A percentile compares a stretch with the other conserved stretches of the same genome.
Evolutionary conservation across 192 early-diverging fungal species (phyloP).

Genomic region (Paraglomus brasilianum): DNA sequence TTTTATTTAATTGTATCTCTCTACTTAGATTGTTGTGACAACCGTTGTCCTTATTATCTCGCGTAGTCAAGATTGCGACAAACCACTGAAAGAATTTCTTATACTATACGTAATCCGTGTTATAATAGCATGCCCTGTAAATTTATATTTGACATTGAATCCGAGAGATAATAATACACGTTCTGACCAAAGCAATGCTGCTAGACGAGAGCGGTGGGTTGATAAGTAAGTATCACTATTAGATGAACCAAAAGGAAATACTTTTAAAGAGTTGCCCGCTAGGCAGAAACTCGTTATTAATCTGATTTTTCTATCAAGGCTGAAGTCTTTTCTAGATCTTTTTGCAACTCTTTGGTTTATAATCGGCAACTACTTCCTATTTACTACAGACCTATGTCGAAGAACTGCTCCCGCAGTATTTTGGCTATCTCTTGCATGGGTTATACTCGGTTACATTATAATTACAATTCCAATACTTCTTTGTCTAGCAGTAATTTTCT

Average conservation of each 20-base stretch:
- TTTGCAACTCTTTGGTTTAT: constrained; percentile 65
- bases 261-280: no score
- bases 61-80: background rate
- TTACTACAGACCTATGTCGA: constrained; percentile 48
- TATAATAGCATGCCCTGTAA: constrained; percentile 61
- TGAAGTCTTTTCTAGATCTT: constrained; percentile 61
- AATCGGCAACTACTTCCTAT: constrained; percentile 69
- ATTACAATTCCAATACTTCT: constrained; percentile 60
- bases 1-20: background rate
- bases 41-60: constrained; percentile 16
- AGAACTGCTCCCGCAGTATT: constrained; percentile 56
- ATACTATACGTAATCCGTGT: constrained; percentile 59
- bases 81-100: constrained; percentile 55
- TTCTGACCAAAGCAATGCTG: constrained; percentile 13
- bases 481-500: constrained; percentile 61
- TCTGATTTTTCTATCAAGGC: constrained; percentile 38
- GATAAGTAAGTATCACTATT: constrained; percentile 23
- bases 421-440: constrained; percentile 60
- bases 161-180: constrained; percentile 45
- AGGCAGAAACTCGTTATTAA: background rate
- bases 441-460: constrained; percentile 67
- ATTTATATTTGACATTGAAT: constrained; percentile 57
- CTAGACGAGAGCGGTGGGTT: constrained; percentile 30
- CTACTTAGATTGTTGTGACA: constrained; percentile 25
- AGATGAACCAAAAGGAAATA: no score